Base-by-base conservation (phyloP, 192 early-diverging fungal species). In the Glomus cerebriforme region DNA sequence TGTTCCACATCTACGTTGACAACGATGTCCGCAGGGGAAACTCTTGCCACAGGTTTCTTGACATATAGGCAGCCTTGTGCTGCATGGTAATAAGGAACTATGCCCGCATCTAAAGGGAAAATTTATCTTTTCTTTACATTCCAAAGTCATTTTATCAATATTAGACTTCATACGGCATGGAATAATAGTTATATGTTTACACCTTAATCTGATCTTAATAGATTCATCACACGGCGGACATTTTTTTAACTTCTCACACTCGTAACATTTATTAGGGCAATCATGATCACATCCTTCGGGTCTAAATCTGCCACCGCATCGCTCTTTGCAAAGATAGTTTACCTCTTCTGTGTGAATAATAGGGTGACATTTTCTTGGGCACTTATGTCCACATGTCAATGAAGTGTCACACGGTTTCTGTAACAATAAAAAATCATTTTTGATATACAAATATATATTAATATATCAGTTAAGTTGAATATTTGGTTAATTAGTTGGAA, bases 351-450 rank as follows among this genome's bases (percentile, higher is more conserved):
- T 3, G 10, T 73, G 71, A 2, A 9, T 7, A 26, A 59, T 73
- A 26, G 71, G 71, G 7, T 73, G 71, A 27, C 71, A 73, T 29
- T 73, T 73, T 29, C 37, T 8, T 10, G 45, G 27, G n/a, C 71
- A 73, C 3, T 2, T 1, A 26, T 69, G 67, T 19, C 67, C 67
- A 35, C 67, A 69, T 2, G 5, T 9, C 15, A 69, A 69, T n/a
- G 7, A 34, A 34, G 2, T 10, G 9, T 26, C 35, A 22, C 67
- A 69, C 17, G 62, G 2, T 31, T 31, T 6, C 62, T 64, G 29
- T 1, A 63, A 29, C 22, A 26, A 47, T 13, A 17, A 17, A 17
- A 47, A 47, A 0, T 27, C 2, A 2, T 43, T 43, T 12, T 43
- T 43, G 2, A 43, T 43, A 43, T 43, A 43, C 12, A 10, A 12